Base-by-base conservation (phyloP, 352 stramenopile species). In the Phytophthora multivora region DNA sequence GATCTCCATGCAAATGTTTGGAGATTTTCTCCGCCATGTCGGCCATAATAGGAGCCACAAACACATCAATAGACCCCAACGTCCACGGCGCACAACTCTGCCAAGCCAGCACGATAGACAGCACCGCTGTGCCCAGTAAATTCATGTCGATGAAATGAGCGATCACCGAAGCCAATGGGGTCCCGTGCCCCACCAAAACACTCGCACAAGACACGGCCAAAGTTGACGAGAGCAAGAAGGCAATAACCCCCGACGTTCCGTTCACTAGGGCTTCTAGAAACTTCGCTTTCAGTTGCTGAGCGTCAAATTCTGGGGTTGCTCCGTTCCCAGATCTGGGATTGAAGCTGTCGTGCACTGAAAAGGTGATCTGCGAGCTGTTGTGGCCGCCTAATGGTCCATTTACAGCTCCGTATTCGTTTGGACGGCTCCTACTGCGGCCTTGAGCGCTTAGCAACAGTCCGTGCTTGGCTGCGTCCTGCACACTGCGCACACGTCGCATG, bases 111-210 rank as follows among this genome's bases (percentile, higher is more conserved):
- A 90, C 73, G 28, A 90, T 61, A n/a, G 68, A 90, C 19, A 94
- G 63, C 19, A 91, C 48, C 0, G 82, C 83, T 0, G 86, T 91
- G 8, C 86, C 83, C 7, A 94, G 51, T 39, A 94, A 67, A 58
- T 94, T 91, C 69, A 92, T 92, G 72, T 94, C 86, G 41, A 94
- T 94, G 28, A 90, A 90, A 25, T 87, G 79, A 3, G 86, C 83
- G 43, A 92, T 83, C 51, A 88, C 80, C 1, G 68, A 63, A 10
- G 77, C 49, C 4, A 94, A 62, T 15, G 80, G 81, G 28, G 79
- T 87, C 8, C 64, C 79, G 33, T 90, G 81, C 5, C 86, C 86
- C 8, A 94, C 86, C 2, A 92, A 41, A 15, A 94, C 86, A 63
- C 83, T 92, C 19, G 83, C 86, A 58, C 81, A 91, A 4, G 86